Evolutionary conservation across 805 yeast genomes (phyloP).

Genomic region (Candida fluviatilis): DNA sequence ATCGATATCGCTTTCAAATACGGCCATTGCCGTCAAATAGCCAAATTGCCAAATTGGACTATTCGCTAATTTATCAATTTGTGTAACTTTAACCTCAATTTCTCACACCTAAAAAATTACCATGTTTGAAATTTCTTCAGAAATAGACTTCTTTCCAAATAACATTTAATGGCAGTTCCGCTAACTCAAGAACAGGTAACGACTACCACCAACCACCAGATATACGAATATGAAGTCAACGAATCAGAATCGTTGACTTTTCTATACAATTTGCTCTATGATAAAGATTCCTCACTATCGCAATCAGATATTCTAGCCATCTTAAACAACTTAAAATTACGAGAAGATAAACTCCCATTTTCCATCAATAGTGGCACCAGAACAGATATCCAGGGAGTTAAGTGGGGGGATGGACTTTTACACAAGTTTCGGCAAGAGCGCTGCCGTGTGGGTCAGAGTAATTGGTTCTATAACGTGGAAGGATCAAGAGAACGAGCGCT

Average conservation of each 20-base stretch:
- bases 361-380: constrained; percentile 8
- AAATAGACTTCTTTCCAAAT: background rate
- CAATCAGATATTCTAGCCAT: constrained; percentile 34
- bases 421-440: constrained; percentile 31
- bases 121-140: background rate
- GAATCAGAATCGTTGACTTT: constrained; percentile 40
- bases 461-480: constrained; percentile 38
- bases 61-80: background rate
- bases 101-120: constrained; percentile 5
- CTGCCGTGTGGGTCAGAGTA: constrained; percentile 26
- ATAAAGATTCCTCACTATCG: constrained; percentile 27
- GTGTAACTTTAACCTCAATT: background rate
- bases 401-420: constrained; percentile 30
- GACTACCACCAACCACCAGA: constrained; percentile 1
- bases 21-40: background rate
- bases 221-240: constrained; percentile 31
- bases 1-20: background rate
- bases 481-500: constrained; percentile 29
- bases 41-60: background rate
- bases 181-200: constrained; percentile 2
- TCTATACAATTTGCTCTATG: constrained; percentile 36
- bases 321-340: constrained; percentile 29
- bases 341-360: constrained; percentile 35
- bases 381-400: constrained; percentile 34
- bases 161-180: constrained; percentile 3